These are phyloP conservation scores for Gonapodya prolifera DNA, from an alignment of 192 early-diverging fungal species.

Conservation along the genomic window DNA sequence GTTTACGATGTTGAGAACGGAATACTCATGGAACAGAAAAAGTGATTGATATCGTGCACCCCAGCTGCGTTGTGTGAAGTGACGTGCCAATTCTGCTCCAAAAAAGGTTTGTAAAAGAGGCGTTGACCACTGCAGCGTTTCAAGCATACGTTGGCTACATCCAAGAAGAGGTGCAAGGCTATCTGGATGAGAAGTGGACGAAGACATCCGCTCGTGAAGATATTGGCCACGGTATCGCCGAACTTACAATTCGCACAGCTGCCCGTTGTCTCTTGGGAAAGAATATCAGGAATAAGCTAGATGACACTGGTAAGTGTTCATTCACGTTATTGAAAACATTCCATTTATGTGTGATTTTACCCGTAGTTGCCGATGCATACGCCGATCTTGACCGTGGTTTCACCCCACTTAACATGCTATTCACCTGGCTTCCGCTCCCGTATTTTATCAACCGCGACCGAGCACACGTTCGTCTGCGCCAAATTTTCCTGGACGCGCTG, in stretches of 20 bases:
- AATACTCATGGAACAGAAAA: constrained; percentile 98
- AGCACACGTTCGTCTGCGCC: constrained; percentile 70
- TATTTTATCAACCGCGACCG: constrained; percentile 72
- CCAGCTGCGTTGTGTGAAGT: too few relatives aligned
- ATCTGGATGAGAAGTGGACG: constrained; percentile 55
- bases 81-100: not conserved
- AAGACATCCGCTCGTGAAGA: constrained; percentile 69
- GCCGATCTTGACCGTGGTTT: constrained; percentile 90
- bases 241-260: constrained; percentile 89
- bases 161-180: constrained; percentile 62
- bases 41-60: constrained; percentile 22
- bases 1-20: constrained; percentile 91
- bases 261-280: constrained; percentile 88
- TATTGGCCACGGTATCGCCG: constrained; percentile 72
- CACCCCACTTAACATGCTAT: constrained; percentile 87
- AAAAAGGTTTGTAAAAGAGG: constrained; percentile 87
- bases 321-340: constrained; percentile 15
- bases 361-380: constrained; percentile 75
- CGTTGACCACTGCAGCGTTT: constrained; percentile 76
- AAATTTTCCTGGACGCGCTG: constrained; percentile 69
- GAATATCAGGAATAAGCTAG: constrained; percentile 76
- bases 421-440: constrained; percentile 82
- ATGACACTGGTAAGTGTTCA: constrained; percentile 24
- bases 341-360: not conserved
- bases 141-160: constrained; percentile 78